Evolutionary conservation across 2,329 filamentous ascomycete genomes (phyloP), one percentile per base, ranked within the genome.

Genomic region (Sporothrix mexicana): DNA sequence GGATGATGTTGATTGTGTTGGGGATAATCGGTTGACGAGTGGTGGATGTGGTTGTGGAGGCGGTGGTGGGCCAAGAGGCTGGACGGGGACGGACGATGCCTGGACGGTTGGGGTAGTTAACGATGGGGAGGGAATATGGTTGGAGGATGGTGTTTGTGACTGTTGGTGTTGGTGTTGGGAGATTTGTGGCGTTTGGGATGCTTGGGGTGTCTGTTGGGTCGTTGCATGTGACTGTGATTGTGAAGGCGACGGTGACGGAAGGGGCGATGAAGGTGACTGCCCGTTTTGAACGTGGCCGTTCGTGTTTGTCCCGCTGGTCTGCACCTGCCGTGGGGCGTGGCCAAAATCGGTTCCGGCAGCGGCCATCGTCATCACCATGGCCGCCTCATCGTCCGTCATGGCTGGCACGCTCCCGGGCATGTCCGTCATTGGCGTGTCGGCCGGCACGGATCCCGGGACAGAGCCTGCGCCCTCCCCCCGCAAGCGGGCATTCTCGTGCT

Each of bases 401-500:
- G 69, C 43, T 13, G 23, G 59, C 15, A 43, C 30, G 30, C 30
- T 36, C 30, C 30, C 30, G 30, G 30, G 23, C 20, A 59, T 13
- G 41, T 62, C 69, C 6, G 41, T 12, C 69, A 70, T 70, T 23
- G 69, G 69, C 23, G 55, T 70, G 57, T 70, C 69, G 17, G 15
- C 55, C 41, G 69, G 20, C 6, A 36, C 30, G 1, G 30, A 36
- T 5, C 30, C 55, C 6, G 55, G 6, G 36, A 7, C 25, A 15
- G 23, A 13, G 6, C 3, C 59, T 23, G 7, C 53, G 8, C 36
- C 55, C 1, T 8, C 8, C 1, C 43, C 69, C 23, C 69, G 57
- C n/a, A 71, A 57, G 45, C 59, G 69, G 3, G 59, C 59, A 30
- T 71, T 71, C 47, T 71, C 69, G 10, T 55, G 23, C 30, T 71